Conservation (phyloP, 208 protist genomes). For the Balamuthia mandrillaris region DNA sequence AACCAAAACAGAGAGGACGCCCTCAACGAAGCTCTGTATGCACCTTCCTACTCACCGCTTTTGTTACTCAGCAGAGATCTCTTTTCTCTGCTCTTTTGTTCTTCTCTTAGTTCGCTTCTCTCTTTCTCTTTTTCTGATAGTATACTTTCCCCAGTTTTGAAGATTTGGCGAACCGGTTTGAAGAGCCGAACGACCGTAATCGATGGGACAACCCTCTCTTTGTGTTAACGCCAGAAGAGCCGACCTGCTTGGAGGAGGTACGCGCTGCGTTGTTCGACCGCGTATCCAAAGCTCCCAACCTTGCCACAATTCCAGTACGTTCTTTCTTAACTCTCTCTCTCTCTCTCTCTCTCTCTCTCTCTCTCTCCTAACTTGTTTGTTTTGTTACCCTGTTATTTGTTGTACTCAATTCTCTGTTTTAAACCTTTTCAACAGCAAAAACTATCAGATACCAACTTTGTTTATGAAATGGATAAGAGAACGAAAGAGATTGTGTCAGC, state of each 20-base stretch:
- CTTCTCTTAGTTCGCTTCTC: background rate
- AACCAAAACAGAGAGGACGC: conserved; percentile 36
- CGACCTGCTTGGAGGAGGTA: background rate
- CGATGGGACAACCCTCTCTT: conserved; percentile 69
- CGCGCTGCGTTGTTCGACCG: background rate
- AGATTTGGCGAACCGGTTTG: conserved; percentile 44
- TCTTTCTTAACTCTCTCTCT: background rate
- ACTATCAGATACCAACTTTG: conserved; percentile 46
- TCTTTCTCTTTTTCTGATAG: conserved; percentile 13
- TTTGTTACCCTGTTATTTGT: background rate
- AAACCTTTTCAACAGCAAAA: conserved; percentile 6
- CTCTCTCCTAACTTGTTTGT: conserved; percentile 11
- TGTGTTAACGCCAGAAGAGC: conserved; percentile 35
- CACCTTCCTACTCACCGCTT: background rate
- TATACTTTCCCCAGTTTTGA: conserved; percentile 4
- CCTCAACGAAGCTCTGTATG: background rate
- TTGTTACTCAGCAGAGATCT: background rate
- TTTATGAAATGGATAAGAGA: conserved; percentile 52
- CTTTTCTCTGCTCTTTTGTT: background rate
- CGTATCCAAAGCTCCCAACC: background rate
- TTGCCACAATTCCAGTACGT: conserved; percentile 2
- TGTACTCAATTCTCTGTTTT: background rate
- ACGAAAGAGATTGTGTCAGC: conserved; percentile 55
- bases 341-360: background rate
- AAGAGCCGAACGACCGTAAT: conserved; percentile 53